Conservation (phyloP, 257 asterid species). For the Linderniella brevidens region DNA sequence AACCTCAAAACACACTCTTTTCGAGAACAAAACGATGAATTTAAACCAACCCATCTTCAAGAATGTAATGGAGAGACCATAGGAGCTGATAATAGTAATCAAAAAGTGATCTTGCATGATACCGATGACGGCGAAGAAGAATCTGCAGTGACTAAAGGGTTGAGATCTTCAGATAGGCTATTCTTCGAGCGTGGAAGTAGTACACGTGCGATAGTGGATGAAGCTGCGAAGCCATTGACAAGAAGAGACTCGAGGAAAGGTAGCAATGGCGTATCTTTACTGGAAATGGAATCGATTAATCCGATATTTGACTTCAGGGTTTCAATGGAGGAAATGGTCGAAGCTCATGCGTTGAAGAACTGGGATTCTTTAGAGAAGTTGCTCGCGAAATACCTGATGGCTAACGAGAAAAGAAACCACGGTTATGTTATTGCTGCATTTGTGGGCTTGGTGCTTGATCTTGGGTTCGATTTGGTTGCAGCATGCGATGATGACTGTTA, state of each 20-base stretch:
- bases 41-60: too few relatives aligned
- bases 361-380: constrained; percentile 35
- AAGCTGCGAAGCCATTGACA: constrained; percentile 7
- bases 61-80: too few relatives aligned
- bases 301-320: constrained; percentile 32
- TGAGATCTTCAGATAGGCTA: constrained; percentile 25
- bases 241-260: neutral
- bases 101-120: too few relatives aligned
- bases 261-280: constrained; percentile 11
- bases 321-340: constrained; percentile 58
- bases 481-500: too few relatives aligned
- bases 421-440: constrained; percentile 37
- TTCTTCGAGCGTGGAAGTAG: constrained; percentile 30
- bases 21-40: too few relatives aligned
- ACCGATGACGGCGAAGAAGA: constrained; percentile 11
- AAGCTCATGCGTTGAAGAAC: constrained; percentile 21
- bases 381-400: constrained; percentile 24
- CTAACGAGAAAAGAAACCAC: constrained; percentile 23
- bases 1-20: too few relatives aligned
- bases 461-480: too few relatives aligned
- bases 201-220: constrained; percentile 32
- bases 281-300: constrained; percentile 23
- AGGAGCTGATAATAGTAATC: too few relatives aligned
- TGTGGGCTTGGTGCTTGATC: constrained; percentile 18
- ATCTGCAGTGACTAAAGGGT: constrained; percentile 20